Conservation (phyloP, 164 flowering plant species). For the Liquidambar formosana region DNA sequence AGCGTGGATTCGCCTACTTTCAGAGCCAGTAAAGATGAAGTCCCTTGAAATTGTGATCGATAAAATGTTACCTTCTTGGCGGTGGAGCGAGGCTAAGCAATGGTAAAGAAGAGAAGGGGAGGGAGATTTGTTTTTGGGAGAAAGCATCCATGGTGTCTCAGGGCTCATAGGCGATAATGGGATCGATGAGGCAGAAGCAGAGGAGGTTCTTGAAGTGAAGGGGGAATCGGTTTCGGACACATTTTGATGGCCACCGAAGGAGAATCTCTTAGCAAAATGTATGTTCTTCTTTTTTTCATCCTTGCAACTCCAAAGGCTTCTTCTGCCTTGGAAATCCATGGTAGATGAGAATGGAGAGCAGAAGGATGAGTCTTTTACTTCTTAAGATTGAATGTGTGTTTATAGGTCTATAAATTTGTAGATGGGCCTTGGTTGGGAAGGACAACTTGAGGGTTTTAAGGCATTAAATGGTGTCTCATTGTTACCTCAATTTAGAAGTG, state of each 20-base stretch:
- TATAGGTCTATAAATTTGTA: no score
- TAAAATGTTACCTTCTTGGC: constrained; percentile 32
- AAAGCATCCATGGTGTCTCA: constrained; percentile 33
- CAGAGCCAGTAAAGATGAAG: constrained; percentile 30
- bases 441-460: no score
- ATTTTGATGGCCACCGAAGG: constrained; percentile 10
- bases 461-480: no score
- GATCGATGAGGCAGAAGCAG: constrained; percentile 10
- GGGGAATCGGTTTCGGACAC: constrained; percentile 2
- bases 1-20: constrained; percentile 27
- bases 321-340: constrained; percentile 18
- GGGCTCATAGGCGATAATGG: constrained; percentile 24
- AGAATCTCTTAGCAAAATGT: constrained; percentile 12
- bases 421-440: no score
- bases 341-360: background rate
- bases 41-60: constrained; percentile 27
- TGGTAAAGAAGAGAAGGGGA: constrained; percentile 34
- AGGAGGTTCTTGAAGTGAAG: constrained; percentile 2
- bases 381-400: no score
- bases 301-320: constrained; percentile 20
- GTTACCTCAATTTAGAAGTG: no score
- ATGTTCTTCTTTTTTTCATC: constrained; percentile 24
- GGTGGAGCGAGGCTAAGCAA: constrained; percentile 36
- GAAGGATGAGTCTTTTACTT: no score
- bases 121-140: constrained; percentile 29